phyloP scores from a whole-genome alignment of 805 yeast genomes.

The Yarrowia divulgata region DNA sequence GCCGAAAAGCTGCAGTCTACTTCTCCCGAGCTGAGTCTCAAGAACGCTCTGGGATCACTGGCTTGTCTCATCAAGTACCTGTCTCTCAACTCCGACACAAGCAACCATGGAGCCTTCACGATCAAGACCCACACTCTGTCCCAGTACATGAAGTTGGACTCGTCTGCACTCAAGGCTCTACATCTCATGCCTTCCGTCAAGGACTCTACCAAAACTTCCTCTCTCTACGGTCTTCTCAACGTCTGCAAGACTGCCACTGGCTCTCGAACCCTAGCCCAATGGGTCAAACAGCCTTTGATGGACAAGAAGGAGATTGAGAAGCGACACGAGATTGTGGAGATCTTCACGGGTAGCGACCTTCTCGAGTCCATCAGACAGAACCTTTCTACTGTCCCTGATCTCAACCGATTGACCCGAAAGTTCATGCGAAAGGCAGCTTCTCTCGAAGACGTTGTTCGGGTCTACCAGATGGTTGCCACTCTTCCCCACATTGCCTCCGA shows the following conservation, averaged over 20 bases:
- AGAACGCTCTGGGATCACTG: constrained; percentile 65
- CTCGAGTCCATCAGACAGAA: constrained; percentile 67
- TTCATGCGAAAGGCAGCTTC: constrained; percentile 62
- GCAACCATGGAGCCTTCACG: constrained; percentile 60
- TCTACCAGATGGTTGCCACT: constrained; percentile 77
- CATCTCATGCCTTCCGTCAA: constrained; percentile 75
- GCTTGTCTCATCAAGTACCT: constrained; percentile 75
- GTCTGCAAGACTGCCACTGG: constrained; percentile 93
- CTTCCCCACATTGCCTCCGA: constrained; percentile 72
- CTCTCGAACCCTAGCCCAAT: constrained; percentile 81
- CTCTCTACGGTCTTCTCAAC: constrained; percentile 83
- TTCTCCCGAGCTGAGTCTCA: constrained; percentile 52
- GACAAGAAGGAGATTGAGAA: constrained; percentile 63
- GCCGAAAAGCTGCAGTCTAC: constrained; percentile 39
- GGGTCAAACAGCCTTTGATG: constrained; percentile 96
- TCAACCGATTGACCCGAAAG: constrained; percentile 76
- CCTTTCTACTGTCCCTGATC: constrained; percentile 78
- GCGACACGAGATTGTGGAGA: constrained; percentile 77
- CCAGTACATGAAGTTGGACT: constrained; percentile 89
- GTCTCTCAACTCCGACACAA: constrained; percentile 64
- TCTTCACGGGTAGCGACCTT: constrained; percentile 59
- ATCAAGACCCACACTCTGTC: constrained; percentile 72
- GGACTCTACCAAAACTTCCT: constrained; percentile 59
- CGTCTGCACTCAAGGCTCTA: constrained; percentile 86
- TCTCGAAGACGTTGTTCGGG: constrained; percentile 86